These are phyloP conservation scores for Marvania coccoides DNA, from an alignment of 139 green algal species.

Conservation along the genomic window DNA sequence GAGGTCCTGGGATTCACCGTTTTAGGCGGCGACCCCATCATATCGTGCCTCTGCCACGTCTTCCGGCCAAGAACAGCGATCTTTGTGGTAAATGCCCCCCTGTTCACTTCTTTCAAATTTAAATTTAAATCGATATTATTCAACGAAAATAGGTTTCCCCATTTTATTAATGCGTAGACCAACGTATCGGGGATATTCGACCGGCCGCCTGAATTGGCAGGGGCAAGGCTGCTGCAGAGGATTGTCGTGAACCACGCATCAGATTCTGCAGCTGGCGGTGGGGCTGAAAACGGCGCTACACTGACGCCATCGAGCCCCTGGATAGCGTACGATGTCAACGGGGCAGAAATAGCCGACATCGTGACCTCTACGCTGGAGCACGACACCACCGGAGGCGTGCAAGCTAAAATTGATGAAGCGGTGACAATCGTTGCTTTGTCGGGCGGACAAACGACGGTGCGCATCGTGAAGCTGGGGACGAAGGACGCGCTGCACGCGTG, in stretches of 20 bases:
- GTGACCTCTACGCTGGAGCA: conserved; percentile 4
- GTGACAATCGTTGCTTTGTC: conserved; percentile 27
- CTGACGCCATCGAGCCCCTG: neutral
- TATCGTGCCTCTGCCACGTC: conserved; percentile 26
- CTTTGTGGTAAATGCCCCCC: conserved; percentile 41
- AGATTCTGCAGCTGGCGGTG: too few relatives aligned
- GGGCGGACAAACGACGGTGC: conserved; percentile 37
- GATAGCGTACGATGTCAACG: neutral
- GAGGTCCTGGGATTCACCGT: conserved; percentile 38
- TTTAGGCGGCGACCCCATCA: conserved; percentile 46
- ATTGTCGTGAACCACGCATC: conserved; percentile 35
- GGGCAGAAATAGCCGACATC: neutral
- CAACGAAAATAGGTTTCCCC: neutral
- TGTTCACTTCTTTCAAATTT: neutral
- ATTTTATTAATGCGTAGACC: conserved; percentile 29
- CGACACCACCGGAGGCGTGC: conserved; percentile 48
- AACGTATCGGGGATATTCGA: conserved; percentile 55
- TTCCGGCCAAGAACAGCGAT: conserved; percentile 34
- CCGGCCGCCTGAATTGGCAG: conserved; percentile 31
- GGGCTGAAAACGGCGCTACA: too few relatives aligned
- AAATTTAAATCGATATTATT: neutral
- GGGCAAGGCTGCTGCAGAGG: conserved; percentile 29
- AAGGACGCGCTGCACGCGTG: neutral
- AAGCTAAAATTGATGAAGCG: conserved; percentile 48
- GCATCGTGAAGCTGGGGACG: conserved; percentile 43